phyloP scores from a whole-genome alignment of 192 early-diverging fungal species.

The Linnemannia elongata region DNA sequence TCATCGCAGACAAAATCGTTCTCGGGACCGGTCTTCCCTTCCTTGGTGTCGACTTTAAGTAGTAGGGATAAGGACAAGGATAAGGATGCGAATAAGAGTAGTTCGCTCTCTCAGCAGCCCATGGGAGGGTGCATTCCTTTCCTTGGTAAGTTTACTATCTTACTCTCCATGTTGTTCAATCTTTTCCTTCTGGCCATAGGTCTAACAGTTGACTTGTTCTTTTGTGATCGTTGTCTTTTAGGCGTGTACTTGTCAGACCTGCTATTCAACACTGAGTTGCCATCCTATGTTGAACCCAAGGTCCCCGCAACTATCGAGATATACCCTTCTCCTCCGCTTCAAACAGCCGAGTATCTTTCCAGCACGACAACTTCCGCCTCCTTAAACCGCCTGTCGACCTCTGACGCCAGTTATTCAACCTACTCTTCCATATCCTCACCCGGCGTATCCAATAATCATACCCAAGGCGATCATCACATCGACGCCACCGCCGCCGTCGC shows the following conservation, averaged over 20 bases:
- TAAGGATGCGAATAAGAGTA: conserved; percentile 5
- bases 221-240: background rate
- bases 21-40: conserved; percentile 38
- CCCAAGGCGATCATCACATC: background rate
- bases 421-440: background rate
- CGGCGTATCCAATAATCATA: background rate
- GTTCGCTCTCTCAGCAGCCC: conserved; percentile 45
- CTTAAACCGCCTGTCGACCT: background rate
- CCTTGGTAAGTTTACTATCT: conserved; percentile 55
- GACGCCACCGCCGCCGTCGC: background rate
- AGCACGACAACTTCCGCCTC: background rate
- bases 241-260: conserved; percentile 71
- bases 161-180: background rate
- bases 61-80: conserved; percentile 30
- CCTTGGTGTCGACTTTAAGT: conserved; percentile 22
- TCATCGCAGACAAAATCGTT: conserved; percentile 34
- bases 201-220: background rate
- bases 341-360: background rate
- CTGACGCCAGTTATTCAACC: background rate
- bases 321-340: background rate
- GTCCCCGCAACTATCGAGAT: background rate
- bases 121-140: conserved; percentile 69
- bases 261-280: conserved; percentile 68
- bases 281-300: conserved; percentile 60
- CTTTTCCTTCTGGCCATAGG: background rate